phyloP scores from a whole-genome alignment of 176 grass and related monocot species.

The Triticum monococcum region DNA sequence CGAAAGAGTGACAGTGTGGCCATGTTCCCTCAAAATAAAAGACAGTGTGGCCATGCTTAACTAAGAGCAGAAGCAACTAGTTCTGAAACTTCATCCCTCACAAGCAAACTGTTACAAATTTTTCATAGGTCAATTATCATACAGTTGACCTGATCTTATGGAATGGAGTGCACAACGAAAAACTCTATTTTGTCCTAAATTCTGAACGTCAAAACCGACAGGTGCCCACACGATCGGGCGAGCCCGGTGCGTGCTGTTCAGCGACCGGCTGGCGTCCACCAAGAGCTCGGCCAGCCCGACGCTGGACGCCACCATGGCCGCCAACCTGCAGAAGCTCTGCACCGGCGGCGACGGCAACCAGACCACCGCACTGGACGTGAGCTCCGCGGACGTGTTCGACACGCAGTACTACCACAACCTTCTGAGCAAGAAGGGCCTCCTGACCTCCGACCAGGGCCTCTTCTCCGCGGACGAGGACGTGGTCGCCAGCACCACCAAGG shows the following conservation, averaged over 20 bases:
- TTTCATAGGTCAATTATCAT: not conserved
- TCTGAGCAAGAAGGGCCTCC: constrained; percentile 48
- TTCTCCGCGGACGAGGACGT: constrained; percentile 65
- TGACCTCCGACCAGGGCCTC: constrained; percentile 92
- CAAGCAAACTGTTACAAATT: not conserved
- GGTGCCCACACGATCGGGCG: constrained; percentile 82
- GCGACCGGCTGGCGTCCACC: constrained; percentile 34
- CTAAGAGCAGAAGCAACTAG: not conserved
- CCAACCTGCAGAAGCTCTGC: constrained; percentile 50
- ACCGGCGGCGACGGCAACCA: constrained; percentile 59
- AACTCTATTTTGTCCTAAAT: not conserved
- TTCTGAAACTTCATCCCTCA: not conserved
- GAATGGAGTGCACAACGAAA: too few species aligned
- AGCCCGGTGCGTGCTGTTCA: constrained; percentile 58
- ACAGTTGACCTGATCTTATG: not conserved
- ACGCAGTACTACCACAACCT: constrained; percentile 79
- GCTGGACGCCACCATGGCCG: constrained; percentile 57
- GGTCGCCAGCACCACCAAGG: constrained; percentile 46
- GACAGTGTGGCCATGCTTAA: not conserved
- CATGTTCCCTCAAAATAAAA: too few species aligned
- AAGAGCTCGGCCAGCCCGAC: constrained; percentile 44
- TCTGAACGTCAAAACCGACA: not conserved
- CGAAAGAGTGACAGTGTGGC: not conserved
- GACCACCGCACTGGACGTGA: constrained; percentile 55
- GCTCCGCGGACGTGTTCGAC: constrained; percentile 64